phyloP scores from a whole-genome alignment of 805 yeast species.

The Metschnikowia sp. region DNA sequence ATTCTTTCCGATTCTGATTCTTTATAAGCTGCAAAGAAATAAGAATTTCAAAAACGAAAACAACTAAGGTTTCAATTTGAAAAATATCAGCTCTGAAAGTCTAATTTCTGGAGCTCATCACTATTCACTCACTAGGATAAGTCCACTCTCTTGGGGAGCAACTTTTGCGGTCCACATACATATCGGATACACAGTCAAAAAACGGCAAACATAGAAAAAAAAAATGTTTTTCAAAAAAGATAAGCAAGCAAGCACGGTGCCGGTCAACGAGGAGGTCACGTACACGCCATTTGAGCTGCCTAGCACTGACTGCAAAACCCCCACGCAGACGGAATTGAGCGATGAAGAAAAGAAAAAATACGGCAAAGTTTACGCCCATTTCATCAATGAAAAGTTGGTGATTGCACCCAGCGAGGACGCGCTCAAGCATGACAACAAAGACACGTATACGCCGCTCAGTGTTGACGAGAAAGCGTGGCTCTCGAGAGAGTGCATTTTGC shows the following conservation, averaged over 20 bases:
- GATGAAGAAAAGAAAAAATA: conserved; percentile 59
- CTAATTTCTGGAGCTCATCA: too few relatives aligned
- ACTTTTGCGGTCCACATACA: too few relatives aligned
- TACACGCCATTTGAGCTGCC: conserved; percentile 55
- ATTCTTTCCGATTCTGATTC: too few relatives aligned
- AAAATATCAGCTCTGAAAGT: too few relatives aligned
- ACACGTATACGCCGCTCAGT: conserved; percentile 26
- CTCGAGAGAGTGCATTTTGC: conserved; percentile 82
- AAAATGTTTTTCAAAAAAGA: conserved; percentile 17
- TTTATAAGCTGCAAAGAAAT: too few relatives aligned
- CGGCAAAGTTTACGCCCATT: conserved; percentile 57
- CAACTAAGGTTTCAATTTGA: too few relatives aligned
- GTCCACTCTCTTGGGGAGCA: too few relatives aligned
- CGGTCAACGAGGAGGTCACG: conserved; percentile 17
- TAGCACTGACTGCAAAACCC: conserved; percentile 43
- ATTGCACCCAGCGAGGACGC: conserved; percentile 51
- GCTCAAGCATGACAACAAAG: conserved; percentile 36
- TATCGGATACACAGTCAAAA: too few relatives aligned
- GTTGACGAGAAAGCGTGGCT: conserved; percentile 82
- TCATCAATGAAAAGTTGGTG: conserved; percentile 48
- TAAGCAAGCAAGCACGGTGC: conserved; percentile 8
- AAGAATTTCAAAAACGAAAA: too few relatives aligned
- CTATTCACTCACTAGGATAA: too few relatives aligned
- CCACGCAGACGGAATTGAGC: conserved; percentile 50
- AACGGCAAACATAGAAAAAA: background rate